phyloP scores from a whole-genome alignment of 2,329 filamentous ascomycete genomes.

The Penicillium sp. region DNA sequence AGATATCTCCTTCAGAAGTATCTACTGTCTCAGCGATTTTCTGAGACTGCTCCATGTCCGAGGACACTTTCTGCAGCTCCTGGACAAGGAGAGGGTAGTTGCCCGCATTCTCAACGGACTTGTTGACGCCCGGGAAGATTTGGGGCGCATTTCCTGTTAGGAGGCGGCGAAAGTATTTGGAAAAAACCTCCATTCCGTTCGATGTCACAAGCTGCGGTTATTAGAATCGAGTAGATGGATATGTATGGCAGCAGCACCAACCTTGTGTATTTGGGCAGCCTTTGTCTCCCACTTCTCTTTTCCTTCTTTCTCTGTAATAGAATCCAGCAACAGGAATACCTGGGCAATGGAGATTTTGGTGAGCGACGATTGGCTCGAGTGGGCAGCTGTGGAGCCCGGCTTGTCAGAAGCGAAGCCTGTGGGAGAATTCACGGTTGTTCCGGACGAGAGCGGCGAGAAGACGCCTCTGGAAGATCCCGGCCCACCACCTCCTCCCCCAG shows the following conservation, averaged over 20 bases:
- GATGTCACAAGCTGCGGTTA: constrained; percentile 77
- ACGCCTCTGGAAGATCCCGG: constrained; percentile 56
- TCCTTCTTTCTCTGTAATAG: constrained; percentile 91
- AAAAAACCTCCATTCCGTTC: constrained; percentile 98
- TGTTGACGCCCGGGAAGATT: constrained; percentile 78
- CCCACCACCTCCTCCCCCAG: constrained; percentile 51
- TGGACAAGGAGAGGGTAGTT: constrained; percentile 78
- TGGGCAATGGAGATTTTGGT: constrained; percentile 94
- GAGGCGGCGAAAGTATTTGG: constrained; percentile 91
- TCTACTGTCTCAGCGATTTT: constrained; percentile 95
- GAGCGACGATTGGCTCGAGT: constrained; percentile 59
- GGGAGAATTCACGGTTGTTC: constrained; percentile 53
- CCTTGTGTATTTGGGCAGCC: constrained; percentile 87
- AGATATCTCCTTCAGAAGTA: constrained; percentile 84
- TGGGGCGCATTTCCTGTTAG: constrained; percentile 86
- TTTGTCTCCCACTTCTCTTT: constrained; percentile 89
- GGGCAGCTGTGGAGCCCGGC: constrained; percentile 40
- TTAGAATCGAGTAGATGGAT: not conserved
- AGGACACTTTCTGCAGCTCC: constrained; percentile 82
- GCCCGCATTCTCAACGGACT: constrained; percentile 70
- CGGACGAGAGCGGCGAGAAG: constrained; percentile 59
- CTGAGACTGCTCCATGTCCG: constrained; percentile 75
- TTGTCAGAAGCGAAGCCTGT: constrained; percentile 53
- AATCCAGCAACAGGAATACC: constrained; percentile 89
- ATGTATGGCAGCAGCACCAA: constrained; percentile 42